phyloP scores from a whole-genome alignment of 495 filamentous ascomycete species.

The Penicillium goetzii region DNA sequence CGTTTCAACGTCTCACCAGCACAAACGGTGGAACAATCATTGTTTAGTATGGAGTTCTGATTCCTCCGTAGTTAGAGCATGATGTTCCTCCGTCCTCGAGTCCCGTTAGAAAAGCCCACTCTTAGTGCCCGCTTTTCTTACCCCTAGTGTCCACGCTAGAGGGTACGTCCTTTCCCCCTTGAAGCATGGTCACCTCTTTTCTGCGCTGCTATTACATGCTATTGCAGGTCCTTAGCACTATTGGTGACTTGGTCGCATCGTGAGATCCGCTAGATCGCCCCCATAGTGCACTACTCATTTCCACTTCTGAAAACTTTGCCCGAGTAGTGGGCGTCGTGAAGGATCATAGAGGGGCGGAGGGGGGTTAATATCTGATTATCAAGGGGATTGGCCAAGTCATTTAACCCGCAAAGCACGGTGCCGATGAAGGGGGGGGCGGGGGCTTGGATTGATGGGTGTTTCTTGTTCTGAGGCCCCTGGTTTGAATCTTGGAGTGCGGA shows the following conservation, averaged over 20 bases:
- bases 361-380: constrained; percentile 13
- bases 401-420: constrained; percentile 9
- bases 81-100: background rate
- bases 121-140: background rate
- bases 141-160: constrained; percentile 7
- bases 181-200: background rate
- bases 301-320: background rate
- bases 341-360: constrained; percentile 3
- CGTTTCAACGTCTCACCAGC: constrained; percentile 17
- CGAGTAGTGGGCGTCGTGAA: background rate
- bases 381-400: constrained; percentile 15
- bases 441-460: constrained; percentile 5
- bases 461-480: background rate
- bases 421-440: constrained; percentile 11
- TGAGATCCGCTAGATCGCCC: constrained; percentile 11
- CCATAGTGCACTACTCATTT: constrained; percentile 9
- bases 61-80: background rate
- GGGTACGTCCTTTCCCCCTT: background rate
- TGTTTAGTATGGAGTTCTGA: background rate
- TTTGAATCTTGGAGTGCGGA: constrained; percentile 6
- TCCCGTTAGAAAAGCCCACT: constrained; percentile 8
- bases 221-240: background rate
- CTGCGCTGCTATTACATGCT: constrained; percentile 1
- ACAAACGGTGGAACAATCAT: constrained; percentile 13
- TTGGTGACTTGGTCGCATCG: constrained; percentile 1